Evolutionary conservation across 192 early-diverging fungal species (phyloP).

Genomic region (Helicostylum pulchrum): DNA sequence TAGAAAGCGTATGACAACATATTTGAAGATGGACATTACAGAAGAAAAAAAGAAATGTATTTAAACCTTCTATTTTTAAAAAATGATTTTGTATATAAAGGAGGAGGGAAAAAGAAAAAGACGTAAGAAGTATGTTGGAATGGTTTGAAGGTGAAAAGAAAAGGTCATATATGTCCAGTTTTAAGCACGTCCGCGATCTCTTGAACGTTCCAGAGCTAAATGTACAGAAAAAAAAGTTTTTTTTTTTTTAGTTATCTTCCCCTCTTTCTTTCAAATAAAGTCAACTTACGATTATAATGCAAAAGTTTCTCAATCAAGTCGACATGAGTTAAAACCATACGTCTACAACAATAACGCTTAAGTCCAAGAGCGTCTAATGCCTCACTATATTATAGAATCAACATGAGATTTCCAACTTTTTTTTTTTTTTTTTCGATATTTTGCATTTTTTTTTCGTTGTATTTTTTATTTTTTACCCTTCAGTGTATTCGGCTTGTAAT

Average conservation of each 20-base stretch:
- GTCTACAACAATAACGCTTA: conserved; percentile 94
- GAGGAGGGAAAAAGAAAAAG: too few relatives aligned
- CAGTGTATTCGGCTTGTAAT: conserved; percentile 72
- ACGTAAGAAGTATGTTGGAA: too few relatives aligned
- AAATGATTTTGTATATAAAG: too few relatives aligned
- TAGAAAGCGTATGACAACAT: too few relatives aligned
- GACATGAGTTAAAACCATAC: conserved; percentile 98
- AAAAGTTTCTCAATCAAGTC: conserved; percentile 98
- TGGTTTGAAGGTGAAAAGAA: too few relatives aligned
- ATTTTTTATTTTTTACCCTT: conserved; percentile 53
- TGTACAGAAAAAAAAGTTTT: not conserved
- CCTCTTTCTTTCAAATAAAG: too few relatives aligned
- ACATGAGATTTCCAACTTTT: not conserved
- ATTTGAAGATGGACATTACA: too few relatives aligned
- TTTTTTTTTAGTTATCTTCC: not conserved
- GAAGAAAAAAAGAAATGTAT: too few relatives aligned
- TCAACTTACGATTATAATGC: conserved; percentile 77
- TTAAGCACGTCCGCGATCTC: conserved; percentile 20
- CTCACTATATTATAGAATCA: conserved; percentile 44
- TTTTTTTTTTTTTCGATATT: not conserved
- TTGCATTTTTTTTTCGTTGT: not conserved
- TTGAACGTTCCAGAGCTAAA: conserved; percentile 29
- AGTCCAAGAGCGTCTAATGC: conserved; percentile 71
- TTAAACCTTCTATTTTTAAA: too few relatives aligned
- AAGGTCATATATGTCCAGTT: too few relatives aligned